Percentiles rank a stretch among this genome's conserved stretches.
phyloP scores from a whole-genome alignment of 2,329 filamentous ascomycete genomes.

The Pleoardoris graminearum region DNA sequence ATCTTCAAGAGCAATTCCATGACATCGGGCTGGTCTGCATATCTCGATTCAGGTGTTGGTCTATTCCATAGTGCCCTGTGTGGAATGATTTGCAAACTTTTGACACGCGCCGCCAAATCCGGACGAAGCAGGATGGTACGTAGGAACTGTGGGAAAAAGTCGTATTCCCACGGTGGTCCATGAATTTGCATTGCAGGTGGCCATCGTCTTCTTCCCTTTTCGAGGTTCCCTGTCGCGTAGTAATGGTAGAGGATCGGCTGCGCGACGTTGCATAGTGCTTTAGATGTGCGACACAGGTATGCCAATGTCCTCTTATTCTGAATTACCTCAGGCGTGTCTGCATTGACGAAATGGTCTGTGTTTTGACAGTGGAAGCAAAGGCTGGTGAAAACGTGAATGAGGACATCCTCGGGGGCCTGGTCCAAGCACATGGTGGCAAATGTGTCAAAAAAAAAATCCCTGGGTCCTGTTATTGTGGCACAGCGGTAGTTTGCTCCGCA shows the following conservation, averaged over 20 bases:
- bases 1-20: not conserved
- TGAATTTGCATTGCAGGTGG: too few species aligned
- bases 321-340: not conserved
- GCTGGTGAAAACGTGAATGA: not conserved
- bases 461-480: too few species aligned
- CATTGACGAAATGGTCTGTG: not conserved
- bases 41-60: not conserved
- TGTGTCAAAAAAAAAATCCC: not conserved
- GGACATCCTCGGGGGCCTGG: not conserved
- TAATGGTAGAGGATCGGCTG: slow-evolving; percentile 3
- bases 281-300: slow-evolving; percentile 1
- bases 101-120: not conserved
- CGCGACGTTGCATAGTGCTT: not conserved
- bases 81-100: slow-evolving; percentile 1
- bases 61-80: not conserved
- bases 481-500: too few species aligned
- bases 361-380: not conserved
- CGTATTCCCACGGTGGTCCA: not conserved
- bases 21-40: not conserved
- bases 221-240: not conserved
- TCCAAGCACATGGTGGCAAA: not conserved
- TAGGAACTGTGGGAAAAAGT: not conserved
- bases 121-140: not conserved
- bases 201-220: not conserved
- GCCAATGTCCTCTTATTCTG: not conserved